Conservation (phyloP, 805 yeast genomes). For the Kazachstania bromeliacearum region DNA sequence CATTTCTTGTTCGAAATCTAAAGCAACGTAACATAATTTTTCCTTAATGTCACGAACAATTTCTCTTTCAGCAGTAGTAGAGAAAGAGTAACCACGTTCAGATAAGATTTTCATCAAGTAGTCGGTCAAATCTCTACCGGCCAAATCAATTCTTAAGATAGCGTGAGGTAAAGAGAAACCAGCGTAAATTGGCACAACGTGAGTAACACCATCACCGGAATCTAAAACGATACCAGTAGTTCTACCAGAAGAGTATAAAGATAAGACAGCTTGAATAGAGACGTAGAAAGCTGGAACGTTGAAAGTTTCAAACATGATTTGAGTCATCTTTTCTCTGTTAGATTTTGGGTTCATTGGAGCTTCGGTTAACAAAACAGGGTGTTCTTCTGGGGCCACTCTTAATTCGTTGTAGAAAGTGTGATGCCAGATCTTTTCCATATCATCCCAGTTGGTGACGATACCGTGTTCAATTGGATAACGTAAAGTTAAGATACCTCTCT, state of each 20-base stretch:
- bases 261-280: constrained; percentile 95
- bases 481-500: constrained; percentile 98
- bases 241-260: constrained; percentile 98
- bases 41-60: constrained; percentile 86
- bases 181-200: constrained; percentile 99
- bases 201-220: constrained; percentile 99
- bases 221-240: constrained; percentile 99
- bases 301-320: constrained; percentile 97
- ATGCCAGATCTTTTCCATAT: constrained; percentile 99
- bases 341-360: constrained; percentile 99
- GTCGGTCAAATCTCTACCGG: constrained; percentile 99
- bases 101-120: constrained; percentile 96
- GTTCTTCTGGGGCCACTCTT: constrained; percentile 99
- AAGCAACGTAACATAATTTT: constrained; percentile 97
- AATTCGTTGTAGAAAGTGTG: constrained; percentile 99
- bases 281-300: constrained; percentile 99
- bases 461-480: constrained; percentile 99
- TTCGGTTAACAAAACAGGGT: constrained; percentile 97
- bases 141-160: constrained; percentile 95
- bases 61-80: constrained; percentile 99
- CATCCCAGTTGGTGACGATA: constrained; percentile 99
- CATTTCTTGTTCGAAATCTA: constrained; percentile 98
- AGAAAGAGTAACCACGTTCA: constrained; percentile 98
- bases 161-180: constrained; percentile 99
- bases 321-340: constrained; percentile 99